Evolutionary conservation across 2,329 filamentous ascomycete genomes (phyloP), one percentile per base, ranked within the genome.

Genomic region (Akanthomyces dipterigenus): DNA sequence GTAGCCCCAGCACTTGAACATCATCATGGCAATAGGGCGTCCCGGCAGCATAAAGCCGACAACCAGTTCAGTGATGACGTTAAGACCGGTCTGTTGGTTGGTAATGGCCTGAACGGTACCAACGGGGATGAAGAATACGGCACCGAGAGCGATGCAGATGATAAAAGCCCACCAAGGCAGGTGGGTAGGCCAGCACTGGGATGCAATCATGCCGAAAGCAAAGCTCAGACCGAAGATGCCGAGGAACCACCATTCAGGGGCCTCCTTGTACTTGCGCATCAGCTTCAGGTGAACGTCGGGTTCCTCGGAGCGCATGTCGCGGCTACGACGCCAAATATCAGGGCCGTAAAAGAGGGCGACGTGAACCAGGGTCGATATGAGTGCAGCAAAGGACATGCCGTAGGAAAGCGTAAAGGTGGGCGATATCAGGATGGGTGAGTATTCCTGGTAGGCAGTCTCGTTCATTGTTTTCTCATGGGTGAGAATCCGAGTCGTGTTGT

Each of bases 401-500:
- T 86, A 87, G 3, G 74, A 76, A 14, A 86, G 67, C 3, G 78
- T 75, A 65, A 84, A 85, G 0, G 82, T 82, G 0, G 82, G 82
- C 0, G 80, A 81, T 38, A 86, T 66, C 62, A 80, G 77, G 24
- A 82, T 73, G 5, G 80, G 81, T 0, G 79, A 88, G 70, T 88
- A 88, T 3, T 72, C 73, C 59, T 77, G 71, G 70, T 88, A 88
- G 18, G 80, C 81, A 1, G 75, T 76, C 62, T 79, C 75, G 69
- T 88, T 79, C 55, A 88, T 78, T 14, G 78, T 76, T 62, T 76
- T 74, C 55, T 84, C 74, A 0, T 75, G 65, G 50, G 78, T 80
- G 28, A 88, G 76, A 48, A 88, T 84, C 5, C 76, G 75, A 12
- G 75, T 73, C 1, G 83, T 82, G 64, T 87, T 80, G 71, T 88